Evolutionary conservation across 176 grass and related monocot species (phyloP), one percentile per base, ranked within the genome.

Genomic region (Aegilops speltoides): DNA sequence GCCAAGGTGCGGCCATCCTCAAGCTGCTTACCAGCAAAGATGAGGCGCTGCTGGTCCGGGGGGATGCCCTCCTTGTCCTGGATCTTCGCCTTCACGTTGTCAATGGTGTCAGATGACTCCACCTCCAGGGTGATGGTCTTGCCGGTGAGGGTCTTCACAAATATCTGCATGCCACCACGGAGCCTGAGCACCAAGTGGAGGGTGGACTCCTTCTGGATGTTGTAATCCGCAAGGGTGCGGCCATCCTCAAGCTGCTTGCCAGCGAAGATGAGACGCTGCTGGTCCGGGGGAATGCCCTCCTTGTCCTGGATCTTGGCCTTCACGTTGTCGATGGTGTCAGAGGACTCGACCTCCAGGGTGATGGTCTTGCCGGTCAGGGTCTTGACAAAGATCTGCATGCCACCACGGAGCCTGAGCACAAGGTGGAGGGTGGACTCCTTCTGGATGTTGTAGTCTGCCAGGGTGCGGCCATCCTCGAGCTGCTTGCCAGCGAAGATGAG

Each of bases 251-350:
- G 91, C 81, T 92, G 87, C 79, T 89, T 92, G 22, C 91, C 91
- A 0, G 91, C 84, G 0, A 92, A 92, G 59, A 92, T 89, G 0
- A 89, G 86, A 0, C 85, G 52, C 74, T 91, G 89, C 89, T 93
- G 89, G 67, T 93, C 89, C 2, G 89, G 92, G 0, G 86, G 92
- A 8, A 93, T 93, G 0, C 92, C 92, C 60, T 93, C 92, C 89
- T 93, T 93, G 50, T 93, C 91, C 86, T 93, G 92, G 86, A 93
- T 93, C 86, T 93, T 93, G 0, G 91, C 88, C 85, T 93, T 93
- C 0, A 93, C 88, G 0, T 93, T 93, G 64, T 93, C 88, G 0
- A 94, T 94, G 6, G 92, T 94, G 76, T 91, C 89, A 0, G 92
- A 94, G 0, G 67, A 81, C 79, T 94, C 89, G 0, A 94, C 92